Conservation (phyloP, 2,329 filamentous ascomycete genomes). For the Raffaelea ambrosiae region DNA sequence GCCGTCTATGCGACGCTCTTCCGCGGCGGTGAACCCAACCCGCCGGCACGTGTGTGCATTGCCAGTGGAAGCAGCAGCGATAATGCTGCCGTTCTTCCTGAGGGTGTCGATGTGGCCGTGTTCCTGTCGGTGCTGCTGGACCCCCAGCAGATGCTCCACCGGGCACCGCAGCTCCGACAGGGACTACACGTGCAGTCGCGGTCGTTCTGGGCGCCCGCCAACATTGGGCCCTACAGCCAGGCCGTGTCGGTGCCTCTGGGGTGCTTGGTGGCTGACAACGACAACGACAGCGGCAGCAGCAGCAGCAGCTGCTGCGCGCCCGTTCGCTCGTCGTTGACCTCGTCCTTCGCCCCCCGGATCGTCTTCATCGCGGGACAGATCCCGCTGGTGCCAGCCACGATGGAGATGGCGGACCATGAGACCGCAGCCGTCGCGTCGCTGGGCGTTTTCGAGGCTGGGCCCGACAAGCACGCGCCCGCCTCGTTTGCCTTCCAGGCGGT, state of each 20-base stretch:
- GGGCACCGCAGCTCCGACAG: slow-evolving; percentile 31
- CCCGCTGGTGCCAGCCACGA: slow-evolving; percentile 71
- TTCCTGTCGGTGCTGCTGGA: slow-evolving; percentile 13
- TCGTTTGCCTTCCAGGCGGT: slow-evolving; percentile 47
- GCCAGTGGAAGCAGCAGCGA: slow-evolving; percentile 57
- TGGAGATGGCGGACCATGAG: slow-evolving; percentile 41
- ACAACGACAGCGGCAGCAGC: slow-evolving; percentile 5
- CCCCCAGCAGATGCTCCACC: background rate
- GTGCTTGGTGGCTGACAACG: slow-evolving; percentile 1
- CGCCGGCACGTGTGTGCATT: slow-evolving; percentile 77
- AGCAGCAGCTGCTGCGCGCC: too few relatives aligned
- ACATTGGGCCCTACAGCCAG: slow-evolving; percentile 96
- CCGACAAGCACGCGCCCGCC: background rate
- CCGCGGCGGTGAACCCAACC: slow-evolving; percentile 58
- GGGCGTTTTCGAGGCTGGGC: too few relatives aligned
- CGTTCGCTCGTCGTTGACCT: too few relatives aligned
- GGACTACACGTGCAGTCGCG: slow-evolving; percentile 83
- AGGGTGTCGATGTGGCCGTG: slow-evolving; percentile 51
- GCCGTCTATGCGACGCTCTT: slow-evolving; percentile 68
- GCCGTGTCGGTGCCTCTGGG: slow-evolving; percentile 49
- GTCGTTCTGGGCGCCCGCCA: slow-evolving; percentile 96
- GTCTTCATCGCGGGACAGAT: slow-evolving; percentile 85
- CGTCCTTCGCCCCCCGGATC: slow-evolving; percentile 16
- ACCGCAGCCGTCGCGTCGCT: background rate
- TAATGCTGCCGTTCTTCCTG: too few relatives aligned